These are phyloP conservation scores for Colletotrichum orbiculare DNA, from an alignment of 2,329 filamentous ascomycete species.

Conservation along the genomic window DNA sequence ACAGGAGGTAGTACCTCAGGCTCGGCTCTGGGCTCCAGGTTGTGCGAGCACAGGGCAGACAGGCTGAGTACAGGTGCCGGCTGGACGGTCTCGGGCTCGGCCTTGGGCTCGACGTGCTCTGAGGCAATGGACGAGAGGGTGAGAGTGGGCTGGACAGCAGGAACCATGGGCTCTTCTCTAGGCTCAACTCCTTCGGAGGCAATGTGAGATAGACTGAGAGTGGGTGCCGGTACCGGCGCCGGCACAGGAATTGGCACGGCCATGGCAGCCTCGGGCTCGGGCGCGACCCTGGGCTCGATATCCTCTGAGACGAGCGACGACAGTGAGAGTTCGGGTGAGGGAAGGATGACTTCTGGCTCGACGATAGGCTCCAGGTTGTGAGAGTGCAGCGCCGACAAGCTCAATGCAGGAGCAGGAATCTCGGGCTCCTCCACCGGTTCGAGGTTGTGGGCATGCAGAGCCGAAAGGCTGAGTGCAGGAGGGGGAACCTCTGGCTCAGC, in stretches of 20 bases:
- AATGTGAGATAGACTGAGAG: slow-evolving; percentile 48
- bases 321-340: slow-evolving; percentile 42
- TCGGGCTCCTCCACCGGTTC: slow-evolving; percentile 41
- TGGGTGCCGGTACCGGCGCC: slow-evolving; percentile 26
- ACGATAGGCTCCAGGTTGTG: slow-evolving; percentile 44
- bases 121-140: slow-evolving; percentile 45
- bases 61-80: slow-evolving; percentile 36
- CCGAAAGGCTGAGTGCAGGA: slow-evolving; percentile 49
- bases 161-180: slow-evolving; percentile 42
- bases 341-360: slow-evolving; percentile 45
- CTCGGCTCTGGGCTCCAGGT: slow-evolving; percentile 38
- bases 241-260: slow-evolving; percentile 36
- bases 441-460: slow-evolving; percentile 42
- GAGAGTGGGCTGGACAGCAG: slow-evolving; percentile 40
- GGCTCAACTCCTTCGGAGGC: slow-evolving; percentile 47
- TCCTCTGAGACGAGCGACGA: slow-evolving; percentile 45
- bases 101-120: slow-evolving; percentile 51
- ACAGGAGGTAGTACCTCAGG: slow-evolving; percentile 43
- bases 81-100: slow-evolving; percentile 41
- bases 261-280: slow-evolving; percentile 37
- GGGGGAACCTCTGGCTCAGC: slow-evolving; percentile 38
- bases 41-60: slow-evolving; percentile 33
- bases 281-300: slow-evolving; percentile 48
- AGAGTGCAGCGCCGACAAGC: slow-evolving; percentile 38
- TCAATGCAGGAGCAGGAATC: slow-evolving; percentile 32